Percentiles rank a stretch among this genome's conserved stretches.
These are phyloP conservation scores for Apostasia shenzhenica DNA, from an alignment of 106 monocot genomes.

Conservation along the genomic window DNA sequence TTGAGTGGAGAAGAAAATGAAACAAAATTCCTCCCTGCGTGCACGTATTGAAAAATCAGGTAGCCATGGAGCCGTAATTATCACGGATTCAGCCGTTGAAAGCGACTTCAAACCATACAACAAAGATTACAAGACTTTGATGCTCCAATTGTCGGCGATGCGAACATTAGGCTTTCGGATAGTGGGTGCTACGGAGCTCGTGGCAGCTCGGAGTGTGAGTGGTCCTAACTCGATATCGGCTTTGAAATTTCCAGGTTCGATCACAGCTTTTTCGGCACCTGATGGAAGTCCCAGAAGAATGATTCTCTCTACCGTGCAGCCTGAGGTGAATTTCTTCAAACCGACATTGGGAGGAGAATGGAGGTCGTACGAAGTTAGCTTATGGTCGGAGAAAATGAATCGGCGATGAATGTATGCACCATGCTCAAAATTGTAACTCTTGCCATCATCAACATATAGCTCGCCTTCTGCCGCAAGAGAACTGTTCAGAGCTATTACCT, in stretches of 20 bases:
- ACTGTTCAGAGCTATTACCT: slow-evolving; percentile 90
- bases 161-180: slow-evolving; percentile 77
- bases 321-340: slow-evolving; percentile 46
- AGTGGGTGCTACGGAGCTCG: slow-evolving; percentile 47
- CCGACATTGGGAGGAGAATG: slow-evolving; percentile 14
- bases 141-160: slow-evolving; percentile 69
- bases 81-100: too few relatives aligned
- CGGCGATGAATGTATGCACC: slow-evolving; percentile 88
- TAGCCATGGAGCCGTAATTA: too few relatives aligned
- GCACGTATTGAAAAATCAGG: too few relatives aligned
- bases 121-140: slow-evolving; percentile 49
- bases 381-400: slow-evolving; percentile 64
- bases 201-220: slow-evolving; percentile 45
- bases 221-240: slow-evolving; percentile 69
- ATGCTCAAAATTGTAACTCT: slow-evolving; percentile 76
- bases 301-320: slow-evolving; percentile 66
- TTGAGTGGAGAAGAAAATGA: too few relatives aligned
- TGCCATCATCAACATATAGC: slow-evolving; percentile 93
- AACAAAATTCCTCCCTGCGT: too few relatives aligned
- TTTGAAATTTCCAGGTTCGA: slow-evolving; percentile 61
- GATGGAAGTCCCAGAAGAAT: slow-evolving; percentile 61
- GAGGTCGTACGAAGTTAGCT: slow-evolving; percentile 47
- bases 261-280: slow-evolving; percentile 50
- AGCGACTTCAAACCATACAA: neutral
- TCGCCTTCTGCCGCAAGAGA: slow-evolving; percentile 89